These are phyloP conservation scores for Xanthoconium stramineum DNA, from an alignment of 768 basidiomycete species.

Conservation along the genomic window DNA sequence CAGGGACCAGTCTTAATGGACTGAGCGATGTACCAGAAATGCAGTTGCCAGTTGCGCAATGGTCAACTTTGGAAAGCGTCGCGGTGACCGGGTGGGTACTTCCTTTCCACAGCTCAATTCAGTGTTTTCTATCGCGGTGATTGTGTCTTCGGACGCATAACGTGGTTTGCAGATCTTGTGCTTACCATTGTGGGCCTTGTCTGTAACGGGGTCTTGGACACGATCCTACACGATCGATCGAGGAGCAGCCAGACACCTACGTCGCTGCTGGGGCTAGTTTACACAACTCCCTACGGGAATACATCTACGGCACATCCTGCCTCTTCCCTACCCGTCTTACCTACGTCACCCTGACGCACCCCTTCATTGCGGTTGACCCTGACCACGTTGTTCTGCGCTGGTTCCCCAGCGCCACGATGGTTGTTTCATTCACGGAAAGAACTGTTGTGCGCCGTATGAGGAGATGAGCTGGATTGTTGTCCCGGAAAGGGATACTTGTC, in stretches of 20 bases:
- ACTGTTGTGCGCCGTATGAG: constrained; percentile 14
- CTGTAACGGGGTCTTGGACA: constrained; percentile 3
- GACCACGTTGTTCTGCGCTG: constrained; percentile 6
- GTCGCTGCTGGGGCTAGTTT: background rate
- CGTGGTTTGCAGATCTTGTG: constrained; percentile 1
- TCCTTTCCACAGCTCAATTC: background rate
- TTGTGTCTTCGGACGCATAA: constrained; percentile 13
- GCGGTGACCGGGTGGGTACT: constrained; percentile 26
- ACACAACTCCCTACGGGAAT: background rate
- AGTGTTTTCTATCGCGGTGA: constrained; percentile 21
- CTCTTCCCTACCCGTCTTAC: background rate
- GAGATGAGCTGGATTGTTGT: constrained; percentile 4
- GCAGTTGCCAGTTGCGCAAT: constrained; percentile 14
- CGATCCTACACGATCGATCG: background rate
- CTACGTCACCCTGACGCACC: background rate
- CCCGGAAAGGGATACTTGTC: constrained; percentile 1
- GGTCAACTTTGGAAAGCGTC: constrained; percentile 27
- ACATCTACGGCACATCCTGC: background rate
- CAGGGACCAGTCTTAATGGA: constrained; percentile 23
- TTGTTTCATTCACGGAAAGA: background rate
- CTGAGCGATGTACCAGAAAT: constrained; percentile 31
- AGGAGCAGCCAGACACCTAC: background rate
- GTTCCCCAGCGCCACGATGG: constrained; percentile 6
- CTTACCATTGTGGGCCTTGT: fast-evolving
- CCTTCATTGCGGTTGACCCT: too few species aligned